phyloP scores from a whole-genome alignment of 306 rosid species.

The Spatholobus suberectus region DNA sequence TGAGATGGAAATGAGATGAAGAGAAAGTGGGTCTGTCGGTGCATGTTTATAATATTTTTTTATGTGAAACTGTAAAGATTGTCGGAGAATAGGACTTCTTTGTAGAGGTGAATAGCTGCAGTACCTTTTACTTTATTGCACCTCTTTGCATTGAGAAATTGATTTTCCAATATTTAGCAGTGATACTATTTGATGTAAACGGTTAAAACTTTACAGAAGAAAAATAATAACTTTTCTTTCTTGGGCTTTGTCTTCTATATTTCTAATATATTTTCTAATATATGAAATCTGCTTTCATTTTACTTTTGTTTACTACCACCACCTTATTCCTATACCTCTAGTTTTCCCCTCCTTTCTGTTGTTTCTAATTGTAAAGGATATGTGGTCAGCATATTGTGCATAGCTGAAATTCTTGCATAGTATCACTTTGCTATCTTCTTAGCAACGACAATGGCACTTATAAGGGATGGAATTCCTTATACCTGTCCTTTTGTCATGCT shows the following conservation, averaged over 20 bases:
- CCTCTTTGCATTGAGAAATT: not conserved
- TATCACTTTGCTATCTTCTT: not conserved
- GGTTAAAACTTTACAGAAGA: not conserved
- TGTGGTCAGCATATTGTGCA: not conserved
- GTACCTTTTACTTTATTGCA: not conserved
- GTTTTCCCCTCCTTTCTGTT: not conserved
- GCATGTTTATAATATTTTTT: not conserved
- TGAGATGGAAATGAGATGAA: too few species aligned
- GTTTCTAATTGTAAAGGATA: constrained; percentile 18
- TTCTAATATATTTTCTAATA: constrained; percentile 3
- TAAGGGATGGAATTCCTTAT: not conserved
- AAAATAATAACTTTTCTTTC: not conserved
- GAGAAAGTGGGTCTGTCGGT: too few species aligned
- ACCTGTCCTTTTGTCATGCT: constrained; percentile 4
- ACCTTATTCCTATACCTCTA: not conserved
- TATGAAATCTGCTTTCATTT: not conserved
- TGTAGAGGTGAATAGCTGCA: not conserved
- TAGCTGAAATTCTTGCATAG: constrained; percentile 5
- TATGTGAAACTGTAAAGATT: not conserved
- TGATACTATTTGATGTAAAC: not conserved
- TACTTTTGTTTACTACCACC: not conserved
- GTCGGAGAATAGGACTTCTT: constrained; percentile 16
- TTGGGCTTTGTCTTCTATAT: not conserved
- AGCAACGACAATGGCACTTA: not conserved
- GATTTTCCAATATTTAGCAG: not conserved